Evolutionary conservation across 768 basidiomycete species (phyloP), one percentile per base, ranked within the genome.

Genomic region (Termitomyces eurrhizus): DNA sequence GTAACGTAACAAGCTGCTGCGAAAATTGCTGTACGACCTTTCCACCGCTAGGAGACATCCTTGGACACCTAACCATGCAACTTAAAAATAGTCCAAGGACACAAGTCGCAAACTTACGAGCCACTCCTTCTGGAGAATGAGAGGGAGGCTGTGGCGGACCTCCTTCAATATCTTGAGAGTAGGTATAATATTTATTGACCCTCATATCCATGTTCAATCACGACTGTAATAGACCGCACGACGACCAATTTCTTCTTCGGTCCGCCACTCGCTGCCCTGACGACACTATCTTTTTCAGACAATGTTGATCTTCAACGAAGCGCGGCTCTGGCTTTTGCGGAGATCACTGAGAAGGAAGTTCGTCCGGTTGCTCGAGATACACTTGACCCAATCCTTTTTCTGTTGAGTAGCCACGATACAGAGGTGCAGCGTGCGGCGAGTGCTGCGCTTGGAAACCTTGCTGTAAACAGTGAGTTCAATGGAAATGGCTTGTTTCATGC

Each of bases 311-410:
- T 99, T 21, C 97, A 99, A 78, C 87, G 97, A 53, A 96, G 93
- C 65, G 97, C 97, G 2, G 97, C 97, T 4, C 84, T 99, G 48
- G 97, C 97, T 0, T 99, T 98, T 70, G 97, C 97, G 41, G 97
- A 99, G 75, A 99, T 99, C 62, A 99, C 97, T 26, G 97, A 99
- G 80, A 98, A 98, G 78, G 97, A 99, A 76, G 96, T 98, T 56
- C 86, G 95, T 48, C 93, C 92, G 50, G 97, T 99, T 24, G 94
- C 92, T 14, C 83, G 97, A 63, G 97, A 98, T 72, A 99, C 97
- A 21, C 84, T 99, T 67, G 97, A 99, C 75, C 97, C 97, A 55
- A 95, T 99, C 63, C 86, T 98, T 59, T 99, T 97, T 75, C 86
- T 99, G 63, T 83, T 99, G 65, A 92, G 93, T 68, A 95, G 92